Evolutionary conservation across 345 rosid genomes (phyloP), one percentile per base, ranked within the genome.

Genomic region (Populus nigra): DNA sequence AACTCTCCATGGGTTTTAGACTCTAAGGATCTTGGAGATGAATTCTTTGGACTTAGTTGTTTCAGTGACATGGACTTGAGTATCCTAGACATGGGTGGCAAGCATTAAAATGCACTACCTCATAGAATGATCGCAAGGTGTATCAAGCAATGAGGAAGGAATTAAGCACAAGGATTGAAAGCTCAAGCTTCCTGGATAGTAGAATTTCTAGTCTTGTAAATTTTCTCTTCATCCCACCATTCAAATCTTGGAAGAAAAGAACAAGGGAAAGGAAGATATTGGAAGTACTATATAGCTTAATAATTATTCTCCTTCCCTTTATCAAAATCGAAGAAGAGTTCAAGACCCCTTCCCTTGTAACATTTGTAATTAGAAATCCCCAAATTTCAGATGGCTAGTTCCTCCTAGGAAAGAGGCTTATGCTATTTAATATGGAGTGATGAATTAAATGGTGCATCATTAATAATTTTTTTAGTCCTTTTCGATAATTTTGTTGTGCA

Each of bases 1-100:
- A 77, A 83, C 76, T 59, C 86, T 63, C 83, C 91, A 20, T 83
- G 93, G 92, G 71, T 86, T 81, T 77, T 82, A 65, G 88, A 88
- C 47, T 81, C 75, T 67, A 76, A 85, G 73, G 85, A 72, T 33
- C 59, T 78, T 16, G 88, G 81, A 53, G 86, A 85, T 41, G 88
- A 85, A n/a, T 80, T 79, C 71, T 70, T 86, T 23, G 90, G 85
- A 76, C 73, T 86, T 68, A 85, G 27, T 36, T 81, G 88, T 63
- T 86, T 87, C 78, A 83, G 68, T 81, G 88, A 84, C 59, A 77
- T 74, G 62, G 89, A 84, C 71, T 71, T 78, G 62, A 80, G 38
- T 50, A 12, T 72, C 31, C 20, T 79, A n/a, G 82, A 77, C 68
- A 67, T 79, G 83, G 76, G 65, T 55, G 80, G 72, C 79, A 79